Evolutionary conservation across 495 filamentous ascomycete genomes (phyloP), one percentile per base, ranked within the genome.

Genomic region (Xylaria telfairii): DNA sequence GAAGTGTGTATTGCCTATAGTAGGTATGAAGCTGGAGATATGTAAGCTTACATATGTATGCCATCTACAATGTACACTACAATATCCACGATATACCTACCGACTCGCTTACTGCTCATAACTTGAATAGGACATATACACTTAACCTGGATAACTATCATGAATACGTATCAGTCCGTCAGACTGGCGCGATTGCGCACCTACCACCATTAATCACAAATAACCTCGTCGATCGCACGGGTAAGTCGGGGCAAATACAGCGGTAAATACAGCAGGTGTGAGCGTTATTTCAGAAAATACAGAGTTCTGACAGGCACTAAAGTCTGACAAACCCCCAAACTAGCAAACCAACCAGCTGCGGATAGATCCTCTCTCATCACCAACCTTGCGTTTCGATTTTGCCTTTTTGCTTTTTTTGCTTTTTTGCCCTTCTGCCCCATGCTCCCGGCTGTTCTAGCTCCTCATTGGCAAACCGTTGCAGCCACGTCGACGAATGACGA

Each of bases 311-410:
- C 64, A 66, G 49, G 64, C 46, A 53, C 64, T 66, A 66, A 65
- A 54, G 64, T 66, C 64, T 66, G 64, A 66, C 64, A 28, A 66
- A 19, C 28, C 47, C 30, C 47, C 64, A 39, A 26, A 41, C 56
- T 28, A 49, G 30, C 26, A 37, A 44, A 21, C 42, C 47, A 42
- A 24, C n/a, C 57, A 56, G 60, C 44, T 2, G 39, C 68, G 68
- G 68, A 65, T 70, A 70, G 68, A 70, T 65, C 68, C 68, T 70
- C 49, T 49, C 30, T 54, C 68, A 64, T 64, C 67, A 63, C 59
- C 67, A 69, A 69, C 67, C 67, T 54, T 63, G 65, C 53, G 37
- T 41, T 64, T 63, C 37, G 5, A 21, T 54, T 61, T 46, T 64
- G 34, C 37, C 17, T 60, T 44, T 51, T 32, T 46, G 21, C 57